A percentile compares a stretch with the other conserved stretches of the same genome.
These are phyloP conservation scores for Funneliformis caledonium DNA, from an alignment of 371 early-diverging fungal genomes.

Conservation along the genomic window DNA sequence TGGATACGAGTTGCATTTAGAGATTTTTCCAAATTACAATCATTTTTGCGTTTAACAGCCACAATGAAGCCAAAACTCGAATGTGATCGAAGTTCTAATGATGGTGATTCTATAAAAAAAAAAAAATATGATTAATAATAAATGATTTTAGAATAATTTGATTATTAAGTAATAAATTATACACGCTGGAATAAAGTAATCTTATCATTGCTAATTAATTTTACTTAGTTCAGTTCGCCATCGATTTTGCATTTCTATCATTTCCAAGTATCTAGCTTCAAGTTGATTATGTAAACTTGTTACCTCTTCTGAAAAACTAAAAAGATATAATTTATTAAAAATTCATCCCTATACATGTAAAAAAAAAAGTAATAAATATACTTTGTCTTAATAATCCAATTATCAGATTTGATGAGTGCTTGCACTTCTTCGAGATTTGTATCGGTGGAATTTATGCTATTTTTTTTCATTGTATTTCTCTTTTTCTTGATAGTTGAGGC, in stretches of 20 bases:
- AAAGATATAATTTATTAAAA: background rate
- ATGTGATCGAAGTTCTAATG: constrained; percentile 47
- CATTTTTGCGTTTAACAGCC: constrained; percentile 28
- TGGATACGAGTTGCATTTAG: constrained; percentile 21
- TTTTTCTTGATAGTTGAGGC: background rate
- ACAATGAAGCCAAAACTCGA: constrained; percentile 57
- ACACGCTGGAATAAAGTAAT: background rate
- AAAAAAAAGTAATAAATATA: background rate
- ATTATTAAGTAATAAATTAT: constrained; percentile 10
- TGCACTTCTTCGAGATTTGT: background rate
- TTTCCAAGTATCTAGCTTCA: constrained; percentile 42
- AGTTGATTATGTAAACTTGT: constrained; percentile 43
- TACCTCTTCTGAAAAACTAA: constrained; percentile 37
- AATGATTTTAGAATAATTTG: background rate
- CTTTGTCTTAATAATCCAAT: constrained; percentile 37
- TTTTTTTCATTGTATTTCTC: background rate
- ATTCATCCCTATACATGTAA: background rate
- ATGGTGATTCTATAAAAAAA: constrained; percentile 35
- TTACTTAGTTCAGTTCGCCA: constrained; percentile 50
- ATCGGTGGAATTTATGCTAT: background rate
- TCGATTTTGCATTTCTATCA: constrained; percentile 43
- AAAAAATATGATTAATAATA: background rate
- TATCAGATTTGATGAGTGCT: constrained; percentile 14
- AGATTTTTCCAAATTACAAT: background rate
- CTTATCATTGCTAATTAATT: background rate